A percentile compares a stretch with the other conserved stretches of the same genome.
phyloP scores from a whole-genome alignment of 768 basidiomycete species.

The Gelatoporia subvermispora region DNA sequence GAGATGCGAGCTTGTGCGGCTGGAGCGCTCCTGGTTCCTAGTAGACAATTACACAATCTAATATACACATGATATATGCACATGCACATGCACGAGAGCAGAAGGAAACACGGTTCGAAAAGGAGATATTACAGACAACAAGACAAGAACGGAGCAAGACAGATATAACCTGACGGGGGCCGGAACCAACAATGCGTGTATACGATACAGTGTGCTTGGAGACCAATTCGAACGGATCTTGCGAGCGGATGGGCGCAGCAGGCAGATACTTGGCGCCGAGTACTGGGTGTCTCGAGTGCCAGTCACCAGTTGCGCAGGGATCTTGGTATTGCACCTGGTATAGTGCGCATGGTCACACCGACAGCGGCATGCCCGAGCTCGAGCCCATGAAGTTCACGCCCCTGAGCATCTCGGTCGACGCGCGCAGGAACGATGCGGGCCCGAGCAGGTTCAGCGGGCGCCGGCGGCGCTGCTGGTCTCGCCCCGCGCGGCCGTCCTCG shows the following conservation, averaged over 20 bases:
- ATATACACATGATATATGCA: too few relatives aligned
- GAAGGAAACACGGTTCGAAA: too few relatives aligned
- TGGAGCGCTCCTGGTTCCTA: too few relatives aligned
- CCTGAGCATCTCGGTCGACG: conserved; percentile 23
- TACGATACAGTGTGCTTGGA: neutral
- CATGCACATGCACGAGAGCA: too few relatives aligned
- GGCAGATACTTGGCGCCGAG: too few relatives aligned
- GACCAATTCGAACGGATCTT: too few relatives aligned
- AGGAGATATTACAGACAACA: conserved; percentile 6
- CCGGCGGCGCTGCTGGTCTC: conserved; percentile 8
- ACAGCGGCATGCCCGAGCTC: conserved; percentile 12
- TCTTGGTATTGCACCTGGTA: too few relatives aligned
- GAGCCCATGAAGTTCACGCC: conserved; percentile 20
- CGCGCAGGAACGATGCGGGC: conserved; percentile 20
- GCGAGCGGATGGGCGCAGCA: neutral
- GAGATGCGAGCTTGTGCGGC: too few relatives aligned
- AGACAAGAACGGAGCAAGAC: neutral
- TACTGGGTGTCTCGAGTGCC: too few relatives aligned
- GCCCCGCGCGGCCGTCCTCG: neutral
- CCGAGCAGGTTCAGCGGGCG: conserved; percentile 9
- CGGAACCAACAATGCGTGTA: neutral
- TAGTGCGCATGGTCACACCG: conserved; percentile 1
- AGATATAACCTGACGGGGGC: too few relatives aligned
- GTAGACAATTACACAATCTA: too few relatives aligned
- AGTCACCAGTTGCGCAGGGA: too few relatives aligned